Evolutionary conservation across 345 rosid species (phyloP).

Genomic region (Sapria himalayana): DNA sequence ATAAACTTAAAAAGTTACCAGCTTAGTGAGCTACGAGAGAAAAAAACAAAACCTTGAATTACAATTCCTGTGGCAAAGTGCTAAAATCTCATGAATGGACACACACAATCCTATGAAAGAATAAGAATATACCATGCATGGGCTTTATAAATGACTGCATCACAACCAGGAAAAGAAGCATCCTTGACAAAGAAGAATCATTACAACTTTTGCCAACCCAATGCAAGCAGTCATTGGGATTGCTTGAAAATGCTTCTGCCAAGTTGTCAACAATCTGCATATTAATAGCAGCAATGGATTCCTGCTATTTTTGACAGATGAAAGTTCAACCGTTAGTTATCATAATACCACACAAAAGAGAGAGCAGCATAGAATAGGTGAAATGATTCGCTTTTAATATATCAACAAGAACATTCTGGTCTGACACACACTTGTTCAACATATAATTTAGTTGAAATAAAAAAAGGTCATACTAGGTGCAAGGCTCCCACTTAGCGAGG

Average conservation of each 20-base stretch:
- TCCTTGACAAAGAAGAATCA: slow-evolving; percentile 31
- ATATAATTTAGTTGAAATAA: too few relatives aligned
- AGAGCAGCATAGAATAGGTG: slow-evolving; percentile 6
- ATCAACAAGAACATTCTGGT: too few relatives aligned
- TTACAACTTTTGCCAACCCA: slow-evolving; percentile 36
- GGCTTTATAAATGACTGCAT: slow-evolving; percentile 33
- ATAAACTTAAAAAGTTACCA: background rate
- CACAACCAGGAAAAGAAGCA: slow-evolving; percentile 43
- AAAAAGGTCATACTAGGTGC: too few relatives aligned
- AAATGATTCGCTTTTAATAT: too few relatives aligned
- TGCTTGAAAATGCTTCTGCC: slow-evolving; percentile 25
- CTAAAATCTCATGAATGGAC: too few relatives aligned
- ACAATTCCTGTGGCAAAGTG: too few relatives aligned
- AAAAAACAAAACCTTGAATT: too few relatives aligned
- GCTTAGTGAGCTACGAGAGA: too few relatives aligned
- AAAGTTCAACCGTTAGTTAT: slow-evolving; percentile 3
- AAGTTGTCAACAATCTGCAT: slow-evolving; percentile 38
- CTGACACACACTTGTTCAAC: too few relatives aligned
- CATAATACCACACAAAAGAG: slow-evolving; percentile 1
- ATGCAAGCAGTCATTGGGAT: slow-evolving; percentile 28
- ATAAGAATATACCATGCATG: slow-evolving; percentile 17
- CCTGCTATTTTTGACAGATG: slow-evolving; percentile 23
- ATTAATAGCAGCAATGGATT: slow-evolving; percentile 24
- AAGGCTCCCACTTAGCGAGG: too few relatives aligned
- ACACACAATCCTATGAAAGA: too few relatives aligned